Evolutionary conservation across 2,329 filamentous ascomycete genomes (phyloP), one percentile per base, ranked within the genome.

Genomic region (Huntiella omanensis): DNA sequence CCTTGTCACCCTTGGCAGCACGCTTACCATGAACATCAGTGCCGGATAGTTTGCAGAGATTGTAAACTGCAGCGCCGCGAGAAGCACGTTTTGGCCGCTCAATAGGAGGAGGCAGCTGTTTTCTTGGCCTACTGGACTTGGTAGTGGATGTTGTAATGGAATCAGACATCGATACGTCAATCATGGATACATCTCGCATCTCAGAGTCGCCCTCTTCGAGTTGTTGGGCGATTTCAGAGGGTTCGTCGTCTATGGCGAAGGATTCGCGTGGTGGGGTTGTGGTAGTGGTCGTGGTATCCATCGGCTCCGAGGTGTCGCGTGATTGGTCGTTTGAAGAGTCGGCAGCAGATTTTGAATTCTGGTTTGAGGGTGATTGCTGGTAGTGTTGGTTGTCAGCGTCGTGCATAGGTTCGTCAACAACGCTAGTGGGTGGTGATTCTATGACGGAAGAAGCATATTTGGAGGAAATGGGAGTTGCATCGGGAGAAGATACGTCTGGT

Each of bases 31-130:
- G 75, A 38, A 70, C 66, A 22, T 70, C 68, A 41, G 73, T 80
- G 53, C 77, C 76, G 49, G 68, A 70, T 44, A 81, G 64, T 54
- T 72, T 69, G 52, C 73, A 67, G 12, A 80, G 62, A 54, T 84
- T 84, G 62, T 84, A 84, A 12, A 46, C 48, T 8, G 50, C 28
- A n/a, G 41, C 44, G 11, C 39, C 45, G 37, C 50, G 49, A 33
- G 49, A 40, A 19, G 48, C 37, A 32, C 48, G 33, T 13, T 35
- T 60, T 55, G 38, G 59, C 52, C 45, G 44, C 13, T 48, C 33
- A n/a, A 40, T 43, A 12, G 19, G 42, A 19, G 39, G 28, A 4
- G 17, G 19, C 2, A 28, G 32, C 4, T 5, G 28, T 15, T 46
- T 50, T 43, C 49, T 47, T 22, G 52, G 49, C 12, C 50, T 52